Conservation (phyloP, 129 eudicot genomes). For the Lonicera japonica region DNA sequence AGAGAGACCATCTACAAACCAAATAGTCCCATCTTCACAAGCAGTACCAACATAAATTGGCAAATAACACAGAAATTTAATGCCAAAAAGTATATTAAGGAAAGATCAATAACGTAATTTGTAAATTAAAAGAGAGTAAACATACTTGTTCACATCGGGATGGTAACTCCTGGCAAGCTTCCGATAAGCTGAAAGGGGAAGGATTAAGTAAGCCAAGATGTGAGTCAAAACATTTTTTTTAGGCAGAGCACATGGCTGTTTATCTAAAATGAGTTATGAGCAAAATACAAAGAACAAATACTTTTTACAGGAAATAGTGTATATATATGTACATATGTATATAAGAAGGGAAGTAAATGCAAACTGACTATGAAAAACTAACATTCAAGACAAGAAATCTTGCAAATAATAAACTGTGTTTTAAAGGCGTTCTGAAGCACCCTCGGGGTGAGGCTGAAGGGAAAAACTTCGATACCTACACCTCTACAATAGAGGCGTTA, state of each 20-base stretch:
- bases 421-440: no score
- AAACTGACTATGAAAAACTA: no score
- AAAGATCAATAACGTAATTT: neutral
- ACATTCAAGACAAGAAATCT: no score
- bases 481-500: no score
- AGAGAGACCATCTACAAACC: no score
- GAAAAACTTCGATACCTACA: no score
- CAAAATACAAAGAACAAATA: neutral
- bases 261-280: neutral
- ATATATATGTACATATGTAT: no score
- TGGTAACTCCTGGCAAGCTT: slow-evolving; percentile 95
- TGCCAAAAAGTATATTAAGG: neutral
- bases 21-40: no score
- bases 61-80: neutral
- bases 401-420: no score
- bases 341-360: no score
- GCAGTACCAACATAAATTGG: neutral
- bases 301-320: no score
- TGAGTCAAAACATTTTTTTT: slow-evolving; percentile 1
- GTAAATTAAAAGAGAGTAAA: slow-evolving; percentile 18
- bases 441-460: no score
- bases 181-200: slow-evolving; percentile 68
- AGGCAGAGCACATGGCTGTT: slow-evolving; percentile 6
- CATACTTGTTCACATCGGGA: slow-evolving; percentile 99
- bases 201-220: neutral